These are phyloP conservation scores for Geotrichum carabidarum DNA, from an alignment of 1,139 yeast genomes.

Conservation along the genomic window DNA sequence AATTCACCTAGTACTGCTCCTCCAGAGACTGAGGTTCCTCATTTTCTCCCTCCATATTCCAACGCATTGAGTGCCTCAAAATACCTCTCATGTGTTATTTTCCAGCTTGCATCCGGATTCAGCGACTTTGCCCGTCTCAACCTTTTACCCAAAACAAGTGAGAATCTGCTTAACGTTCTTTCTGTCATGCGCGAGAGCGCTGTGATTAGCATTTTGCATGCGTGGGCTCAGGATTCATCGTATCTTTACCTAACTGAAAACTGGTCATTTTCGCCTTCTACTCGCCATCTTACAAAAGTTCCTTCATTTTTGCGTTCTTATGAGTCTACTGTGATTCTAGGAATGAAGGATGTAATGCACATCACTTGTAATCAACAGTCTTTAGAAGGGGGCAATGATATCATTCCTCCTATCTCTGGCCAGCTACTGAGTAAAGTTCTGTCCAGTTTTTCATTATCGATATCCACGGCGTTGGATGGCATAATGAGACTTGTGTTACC, in stretches of 20 bases:
- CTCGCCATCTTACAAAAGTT: conserved; percentile 27
- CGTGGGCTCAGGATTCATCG: conserved; percentile 49
- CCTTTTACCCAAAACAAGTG: conserved; percentile 40
- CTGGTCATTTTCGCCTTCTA: conserved; percentile 30
- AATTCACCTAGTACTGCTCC: conserved; percentile 16
- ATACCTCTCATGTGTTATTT: conserved; percentile 44
- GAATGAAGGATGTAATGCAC: conserved; percentile 30
- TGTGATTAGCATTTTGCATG: conserved; percentile 45
- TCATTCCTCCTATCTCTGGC: conserved; percentile 48
- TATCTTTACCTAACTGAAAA: conserved; percentile 45
- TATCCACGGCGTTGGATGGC: conserved; percentile 34
- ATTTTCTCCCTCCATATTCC: conserved; percentile 57
- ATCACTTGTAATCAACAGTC: conserved; percentile 23
- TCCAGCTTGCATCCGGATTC: conserved; percentile 40
- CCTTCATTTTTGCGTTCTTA: conserved; percentile 32
- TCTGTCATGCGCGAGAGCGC: conserved; percentile 41
- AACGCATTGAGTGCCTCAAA: conserved; percentile 54
- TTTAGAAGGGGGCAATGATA: conserved; percentile 23
- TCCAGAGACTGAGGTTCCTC: conserved; percentile 36
- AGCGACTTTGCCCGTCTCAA: conserved; percentile 44
- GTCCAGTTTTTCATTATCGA: conserved; percentile 38
- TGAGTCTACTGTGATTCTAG: conserved; percentile 33
- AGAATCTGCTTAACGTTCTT: conserved; percentile 38
- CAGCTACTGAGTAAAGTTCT: conserved; percentile 44
- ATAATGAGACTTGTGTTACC: conserved; percentile 19